A percentile compares a stretch with the other conserved stretches of the same genome.
These are phyloP conservation scores for Cutaneotrichosporon sp. DNA, from an alignment of 1,284 basidiomycete species.

Conservation along the genomic window DNA sequence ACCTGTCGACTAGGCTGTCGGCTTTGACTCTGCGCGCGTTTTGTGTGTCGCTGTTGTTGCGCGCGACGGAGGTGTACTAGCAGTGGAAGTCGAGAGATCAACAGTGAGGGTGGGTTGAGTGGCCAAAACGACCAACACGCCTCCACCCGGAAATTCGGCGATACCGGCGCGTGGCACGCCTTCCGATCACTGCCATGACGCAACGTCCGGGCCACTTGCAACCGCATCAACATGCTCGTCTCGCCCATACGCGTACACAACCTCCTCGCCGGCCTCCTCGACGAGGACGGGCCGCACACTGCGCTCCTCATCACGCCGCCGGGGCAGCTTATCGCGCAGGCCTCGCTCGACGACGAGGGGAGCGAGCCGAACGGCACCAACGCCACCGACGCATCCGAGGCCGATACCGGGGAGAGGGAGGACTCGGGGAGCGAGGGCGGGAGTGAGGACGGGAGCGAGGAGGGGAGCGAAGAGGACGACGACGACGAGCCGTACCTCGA, in stretches of 20 bases:
- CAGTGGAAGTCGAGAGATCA: not conserved
- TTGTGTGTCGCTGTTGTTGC: not conserved
- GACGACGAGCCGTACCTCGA: conserved; percentile 39
- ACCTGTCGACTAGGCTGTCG: not conserved
- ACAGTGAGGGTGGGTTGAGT: not conserved
- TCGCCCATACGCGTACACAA: conserved; percentile 21
- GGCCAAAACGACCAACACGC: not conserved
- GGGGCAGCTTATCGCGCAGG: conserved; percentile 31
- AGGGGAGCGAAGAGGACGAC: conserved; percentile 16
- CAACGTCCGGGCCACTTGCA: not conserved
- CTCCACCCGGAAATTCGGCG: conserved; percentile 14
- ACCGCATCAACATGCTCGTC: conserved; percentile 21
- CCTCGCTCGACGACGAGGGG: conserved; percentile 21
- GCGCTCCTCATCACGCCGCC: conserved; percentile 38
- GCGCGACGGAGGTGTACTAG: no score
- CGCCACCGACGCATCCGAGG: not conserved
- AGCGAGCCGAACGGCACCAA: conserved; percentile 7
- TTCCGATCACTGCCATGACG: not conserved
- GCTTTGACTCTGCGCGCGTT: not conserved
- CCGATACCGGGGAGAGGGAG: conserved; percentile 18
- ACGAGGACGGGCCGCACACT: conserved; percentile 30
- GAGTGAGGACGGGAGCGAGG: no score
- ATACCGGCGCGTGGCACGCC: conserved; percentile 8
- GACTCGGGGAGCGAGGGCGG: conserved; percentile 8
- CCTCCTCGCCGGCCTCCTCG: conserved; percentile 20